Conservation (phyloP, 2,329 filamentous ascomycete genomes). For the Escovopsis weberi region DNA sequence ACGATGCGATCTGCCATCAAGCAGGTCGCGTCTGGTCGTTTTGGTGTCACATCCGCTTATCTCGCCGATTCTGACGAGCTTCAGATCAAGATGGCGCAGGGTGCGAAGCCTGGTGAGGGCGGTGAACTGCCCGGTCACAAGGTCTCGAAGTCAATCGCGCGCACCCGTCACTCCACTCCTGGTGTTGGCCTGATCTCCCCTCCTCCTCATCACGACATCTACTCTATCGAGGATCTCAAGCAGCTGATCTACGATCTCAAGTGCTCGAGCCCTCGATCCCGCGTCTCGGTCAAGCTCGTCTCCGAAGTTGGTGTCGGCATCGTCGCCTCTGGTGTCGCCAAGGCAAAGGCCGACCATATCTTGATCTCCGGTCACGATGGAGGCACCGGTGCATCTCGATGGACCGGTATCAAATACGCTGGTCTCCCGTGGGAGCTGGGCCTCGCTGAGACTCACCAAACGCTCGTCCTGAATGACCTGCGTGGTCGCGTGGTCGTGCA, state of each 20-base stretch:
- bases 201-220: conserved; percentile 94
- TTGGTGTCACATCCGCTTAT: conserved; percentile 91
- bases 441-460: conserved; percentile 94
- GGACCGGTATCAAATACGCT: conserved; percentile 98
- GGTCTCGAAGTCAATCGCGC: conserved; percentile 84
- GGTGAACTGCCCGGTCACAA: conserved; percentile 96
- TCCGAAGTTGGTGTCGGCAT: conserved; percentile 97
- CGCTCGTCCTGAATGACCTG: conserved; percentile 85
- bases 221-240: conserved; percentile 96
- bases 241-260: conserved; percentile 96
- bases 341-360: conserved; percentile 94
- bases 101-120: conserved; percentile 93
- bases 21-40: conserved; percentile 89
- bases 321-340: conserved; percentile 91
- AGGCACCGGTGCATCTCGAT: conserved; percentile 89
- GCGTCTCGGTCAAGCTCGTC: conserved; percentile 93
- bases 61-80: conserved; percentile 90
- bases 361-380: conserved; percentile 94
- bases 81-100: conserved; percentile 99
- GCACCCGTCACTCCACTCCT: conserved; percentile 88
- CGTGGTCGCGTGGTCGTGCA: conserved; percentile 92
- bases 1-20: conserved; percentile 97
- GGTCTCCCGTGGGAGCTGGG: conserved; percentile 94
- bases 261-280: conserved; percentile 82
- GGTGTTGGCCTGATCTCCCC: conserved; percentile 94